Conservation (phyloP, 2,329 filamentous ascomycete genomes). For the Colletotrichum tamarilloi region DNA sequence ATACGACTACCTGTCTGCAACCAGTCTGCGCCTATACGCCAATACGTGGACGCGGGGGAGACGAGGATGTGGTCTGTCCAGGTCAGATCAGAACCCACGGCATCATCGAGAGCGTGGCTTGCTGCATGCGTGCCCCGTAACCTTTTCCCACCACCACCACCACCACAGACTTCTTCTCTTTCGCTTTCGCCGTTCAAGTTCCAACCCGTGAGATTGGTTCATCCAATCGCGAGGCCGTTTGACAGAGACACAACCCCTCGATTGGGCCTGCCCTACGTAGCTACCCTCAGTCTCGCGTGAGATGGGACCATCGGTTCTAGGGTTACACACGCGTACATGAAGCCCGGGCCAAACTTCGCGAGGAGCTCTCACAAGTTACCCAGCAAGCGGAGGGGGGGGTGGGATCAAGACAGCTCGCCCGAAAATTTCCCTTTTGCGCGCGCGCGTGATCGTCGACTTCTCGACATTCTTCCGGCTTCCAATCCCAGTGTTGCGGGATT, state of each 20-base stretch:
- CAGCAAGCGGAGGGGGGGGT: constrained; percentile 1
- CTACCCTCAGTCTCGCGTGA: constrained; percentile 19
- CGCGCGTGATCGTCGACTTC: constrained; percentile 17
- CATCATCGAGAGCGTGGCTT: constrained; percentile 32
- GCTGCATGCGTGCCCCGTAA: constrained; percentile 22
- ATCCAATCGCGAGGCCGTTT: background rate
- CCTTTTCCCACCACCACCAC: background rate
- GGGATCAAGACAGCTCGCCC: constrained; percentile 22
- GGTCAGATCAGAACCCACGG: constrained; percentile 19
- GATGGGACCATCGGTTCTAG: constrained; percentile 12
- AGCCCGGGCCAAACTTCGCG: background rate
- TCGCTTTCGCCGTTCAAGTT: constrained; percentile 16
- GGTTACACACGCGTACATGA: background rate
- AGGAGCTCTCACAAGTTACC: background rate
- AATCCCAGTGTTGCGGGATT: constrained; percentile 16
- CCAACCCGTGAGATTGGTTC: constrained; percentile 3
- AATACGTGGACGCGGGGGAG: background rate
- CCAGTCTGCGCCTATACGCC: background rate
- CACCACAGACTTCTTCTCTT: too few species aligned
- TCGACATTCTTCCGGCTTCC: background rate
- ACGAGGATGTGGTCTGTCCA: constrained; percentile 10
- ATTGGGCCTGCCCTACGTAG: background rate
- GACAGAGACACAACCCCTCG: background rate
- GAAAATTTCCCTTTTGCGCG: background rate
- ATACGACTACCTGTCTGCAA: background rate